Percentiles rank a stretch among this genome's conserved stretches.
These are phyloP conservation scores for Sisymbrium altissimum DNA, from an alignment of 345 rosid species.

Conservation along the genomic window DNA sequence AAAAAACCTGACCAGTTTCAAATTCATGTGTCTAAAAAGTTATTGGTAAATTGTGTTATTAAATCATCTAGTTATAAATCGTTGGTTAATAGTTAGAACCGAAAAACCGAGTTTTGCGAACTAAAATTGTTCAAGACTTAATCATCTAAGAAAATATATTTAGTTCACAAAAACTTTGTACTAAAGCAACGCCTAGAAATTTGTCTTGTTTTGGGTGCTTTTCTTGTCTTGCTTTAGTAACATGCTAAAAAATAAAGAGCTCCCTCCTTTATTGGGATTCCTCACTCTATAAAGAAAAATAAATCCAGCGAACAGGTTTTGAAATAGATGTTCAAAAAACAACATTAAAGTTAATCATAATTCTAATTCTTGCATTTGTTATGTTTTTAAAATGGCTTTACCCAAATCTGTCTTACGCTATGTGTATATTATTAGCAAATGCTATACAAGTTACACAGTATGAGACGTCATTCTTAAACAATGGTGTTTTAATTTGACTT, in stretches of 20 bases:
- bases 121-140: background rate
- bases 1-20: too few relatives aligned
- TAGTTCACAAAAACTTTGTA: background rate
- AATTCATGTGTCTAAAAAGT: too few relatives aligned
- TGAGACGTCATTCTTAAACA: background rate
- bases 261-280: constrained; percentile 73
- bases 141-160: background rate
- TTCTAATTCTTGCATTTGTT: background rate
- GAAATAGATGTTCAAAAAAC: background rate
- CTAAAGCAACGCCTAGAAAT: constrained; percentile 39
- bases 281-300: constrained; percentile 24
- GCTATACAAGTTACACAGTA: background rate
- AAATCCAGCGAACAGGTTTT: background rate
- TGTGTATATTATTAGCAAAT: background rate
- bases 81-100: background rate
- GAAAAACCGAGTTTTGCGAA: background rate
- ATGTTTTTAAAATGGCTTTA: background rate
- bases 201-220: constrained; percentile 41
- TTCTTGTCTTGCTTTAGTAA: constrained; percentile 75
- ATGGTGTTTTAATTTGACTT: background rate
- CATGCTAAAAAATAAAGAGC: constrained; percentile 60
- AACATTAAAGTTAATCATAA: background rate
- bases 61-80: too few relatives aligned
- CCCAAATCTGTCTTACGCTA: background rate
- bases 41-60: too few relatives aligned